Evolutionary conservation across 1,284 basidiomycete species (phyloP).

Genomic region (Ustilago trichophora): DNA sequence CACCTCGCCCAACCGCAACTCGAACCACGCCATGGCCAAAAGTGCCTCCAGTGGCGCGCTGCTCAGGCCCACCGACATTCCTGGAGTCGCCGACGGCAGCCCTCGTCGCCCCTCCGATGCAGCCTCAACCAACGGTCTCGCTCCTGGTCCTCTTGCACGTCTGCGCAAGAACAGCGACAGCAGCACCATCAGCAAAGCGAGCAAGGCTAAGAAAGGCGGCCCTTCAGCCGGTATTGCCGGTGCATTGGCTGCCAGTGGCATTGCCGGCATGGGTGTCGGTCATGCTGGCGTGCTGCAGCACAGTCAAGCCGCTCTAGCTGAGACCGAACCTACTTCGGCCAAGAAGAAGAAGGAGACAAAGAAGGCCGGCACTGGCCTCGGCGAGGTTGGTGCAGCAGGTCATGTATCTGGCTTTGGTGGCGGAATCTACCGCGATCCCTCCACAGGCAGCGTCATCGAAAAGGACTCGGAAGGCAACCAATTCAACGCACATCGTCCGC

Average conservation of each 20-base stretch:
- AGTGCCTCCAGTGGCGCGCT: slow-evolving; percentile 37
- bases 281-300: slow-evolving; percentile 36
- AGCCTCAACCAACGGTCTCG: slow-evolving; percentile 12
- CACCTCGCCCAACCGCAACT: slow-evolving; percentile 7
- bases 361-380: background rate
- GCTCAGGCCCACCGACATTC: slow-evolving; percentile 26
- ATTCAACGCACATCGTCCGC: slow-evolving; percentile 8
- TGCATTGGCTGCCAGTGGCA: slow-evolving; percentile 56
- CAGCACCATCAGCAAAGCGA: slow-evolving; percentile 25
- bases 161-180: slow-evolving; percentile 51
- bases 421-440: slow-evolving; percentile 54
- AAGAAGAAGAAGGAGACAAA: slow-evolving; percentile 26
- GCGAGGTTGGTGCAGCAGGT: slow-evolving; percentile 2
- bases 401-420: slow-evolving; percentile 34
- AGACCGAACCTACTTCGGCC: slow-evolving; percentile 4
- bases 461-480: slow-evolving; percentile 39
- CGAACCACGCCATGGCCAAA: slow-evolving; percentile 23
- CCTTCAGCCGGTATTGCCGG: slow-evolving; percentile 52
- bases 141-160: slow-evolving; percentile 27
- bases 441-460: slow-evolving; percentile 46
- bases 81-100: slow-evolving; percentile 10
- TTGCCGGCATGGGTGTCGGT: slow-evolving; percentile 56
- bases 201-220: slow-evolving; percentile 21
- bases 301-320: slow-evolving; percentile 24
- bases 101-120: slow-evolving; percentile 38